Evolutionary conservation across 2,329 filamentous ascomycete species (phyloP).

Genomic region (Talaromyces marneffei): DNA sequence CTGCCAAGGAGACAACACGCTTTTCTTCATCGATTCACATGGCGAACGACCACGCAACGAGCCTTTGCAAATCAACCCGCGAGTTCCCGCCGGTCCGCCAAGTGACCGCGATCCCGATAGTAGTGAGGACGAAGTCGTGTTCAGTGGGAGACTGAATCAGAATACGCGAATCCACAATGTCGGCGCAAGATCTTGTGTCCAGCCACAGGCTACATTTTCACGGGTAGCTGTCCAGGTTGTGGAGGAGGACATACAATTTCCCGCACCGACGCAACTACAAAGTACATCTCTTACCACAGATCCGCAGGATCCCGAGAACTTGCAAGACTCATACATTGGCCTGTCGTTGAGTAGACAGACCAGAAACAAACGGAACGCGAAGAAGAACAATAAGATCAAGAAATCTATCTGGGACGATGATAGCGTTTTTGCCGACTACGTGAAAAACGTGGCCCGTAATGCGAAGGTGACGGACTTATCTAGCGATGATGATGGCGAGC

Average conservation of each 20-base stretch:
- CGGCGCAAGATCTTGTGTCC: conserved; percentile 12
- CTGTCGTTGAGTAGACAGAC: not conserved
- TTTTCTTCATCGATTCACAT: conserved; percentile 33
- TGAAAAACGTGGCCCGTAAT: conserved; percentile 31
- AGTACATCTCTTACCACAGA: not conserved
- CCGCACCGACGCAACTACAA: not conserved
- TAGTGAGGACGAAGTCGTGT: conserved; percentile 58
- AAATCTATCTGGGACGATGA: conserved; percentile 38
- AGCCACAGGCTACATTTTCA: not conserved
- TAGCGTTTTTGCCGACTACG: conserved; percentile 34
- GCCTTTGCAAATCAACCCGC: not conserved
- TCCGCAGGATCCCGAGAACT: not conserved
- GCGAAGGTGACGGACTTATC: conserved; percentile 2
- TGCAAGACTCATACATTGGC: conserved; percentile 3
- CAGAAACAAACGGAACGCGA: not conserved
- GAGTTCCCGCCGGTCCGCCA: not conserved
- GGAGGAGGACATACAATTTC: conserved; percentile 2
- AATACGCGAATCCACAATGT: conserved; percentile 17
- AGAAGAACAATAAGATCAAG: not conserved
- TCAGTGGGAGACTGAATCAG: conserved; percentile 25
- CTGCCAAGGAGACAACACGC: not conserved
- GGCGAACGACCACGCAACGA: conserved; percentile 19
- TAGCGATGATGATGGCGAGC: conserved; percentile 14
- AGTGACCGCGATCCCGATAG: conserved; percentile 49
- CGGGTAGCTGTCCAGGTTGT: conserved; percentile 1